phyloP scores from a whole-genome alignment of 495 filamentous ascomycete genomes.

The Penicillium chermesinum region DNA sequence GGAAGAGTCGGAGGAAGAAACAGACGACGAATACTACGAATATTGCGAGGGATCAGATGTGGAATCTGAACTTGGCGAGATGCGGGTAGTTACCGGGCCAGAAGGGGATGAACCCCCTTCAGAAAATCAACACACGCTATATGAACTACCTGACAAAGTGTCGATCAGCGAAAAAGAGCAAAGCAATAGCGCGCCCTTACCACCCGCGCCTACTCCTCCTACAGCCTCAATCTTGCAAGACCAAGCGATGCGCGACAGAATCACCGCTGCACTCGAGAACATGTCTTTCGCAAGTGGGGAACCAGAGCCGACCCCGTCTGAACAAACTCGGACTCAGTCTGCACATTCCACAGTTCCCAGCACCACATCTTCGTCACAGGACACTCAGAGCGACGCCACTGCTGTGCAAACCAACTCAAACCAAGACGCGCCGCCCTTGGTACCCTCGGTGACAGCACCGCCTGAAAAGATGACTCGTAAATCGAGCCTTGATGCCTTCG shows the following conservation, averaged over 20 bases:
- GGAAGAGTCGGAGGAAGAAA: constrained; percentile 9
- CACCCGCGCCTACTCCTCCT: constrained; percentile 5
- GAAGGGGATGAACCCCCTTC: neutral
- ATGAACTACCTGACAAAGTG: neutral
- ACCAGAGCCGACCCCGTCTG: neutral
- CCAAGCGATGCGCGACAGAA: constrained; percentile 11
- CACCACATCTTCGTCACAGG: constrained; percentile 3
- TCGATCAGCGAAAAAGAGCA: neutral
- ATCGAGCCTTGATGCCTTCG: constrained; percentile 1
- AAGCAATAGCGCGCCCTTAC: neutral
- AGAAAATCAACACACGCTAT: neutral
- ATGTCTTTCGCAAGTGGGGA: constrained; percentile 3
- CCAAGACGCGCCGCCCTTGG: constrained; percentile 1
- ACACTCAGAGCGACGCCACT: constrained; percentile 11
- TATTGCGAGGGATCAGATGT: constrained; percentile 9
- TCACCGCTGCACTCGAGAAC: constrained; percentile 6
- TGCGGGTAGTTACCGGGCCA: neutral
- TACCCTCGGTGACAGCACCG: neutral
- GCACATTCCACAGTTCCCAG: neutral
- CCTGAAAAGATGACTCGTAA: neutral
- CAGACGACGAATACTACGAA: constrained; percentile 17
- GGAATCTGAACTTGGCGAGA: constrained; percentile 4
- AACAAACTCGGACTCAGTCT: neutral
- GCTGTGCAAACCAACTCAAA: constrained; percentile 3
- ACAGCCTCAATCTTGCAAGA: constrained; percentile 5